These are phyloP conservation scores for Geotrichum phurueaensis DNA, from an alignment of 1,139 yeast genomes.

Conservation along the genomic window DNA sequence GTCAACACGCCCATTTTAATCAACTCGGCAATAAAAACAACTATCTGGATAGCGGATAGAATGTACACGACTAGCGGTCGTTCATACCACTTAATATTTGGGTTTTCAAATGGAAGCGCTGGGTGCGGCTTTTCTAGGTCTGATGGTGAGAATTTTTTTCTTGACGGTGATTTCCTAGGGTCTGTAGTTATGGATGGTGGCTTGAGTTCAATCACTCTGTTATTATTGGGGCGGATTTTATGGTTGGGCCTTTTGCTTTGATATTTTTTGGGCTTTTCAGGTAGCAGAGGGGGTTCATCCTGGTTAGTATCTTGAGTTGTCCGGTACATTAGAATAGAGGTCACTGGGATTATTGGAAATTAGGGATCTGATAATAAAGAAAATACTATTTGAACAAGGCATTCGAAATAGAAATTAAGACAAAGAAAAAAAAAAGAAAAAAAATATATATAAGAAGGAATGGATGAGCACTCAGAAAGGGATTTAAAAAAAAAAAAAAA, in stretches of 20 bases:
- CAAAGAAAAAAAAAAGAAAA: not conserved
- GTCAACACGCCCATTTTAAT: conserved; percentile 54
- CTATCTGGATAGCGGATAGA: conserved; percentile 44
- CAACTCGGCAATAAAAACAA: conserved; percentile 62
- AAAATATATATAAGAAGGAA: not conserved
- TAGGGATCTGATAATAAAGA: not conserved
- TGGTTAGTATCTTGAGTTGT: not conserved
- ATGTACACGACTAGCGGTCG: conserved; percentile 33
- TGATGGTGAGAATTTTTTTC: not conserved
- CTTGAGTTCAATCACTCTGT: not conserved
- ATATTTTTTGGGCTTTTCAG: conserved; percentile 14
- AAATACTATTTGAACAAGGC: not conserved
- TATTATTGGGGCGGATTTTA: not conserved
- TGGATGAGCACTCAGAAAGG: not conserved
- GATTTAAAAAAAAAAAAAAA: not conserved
- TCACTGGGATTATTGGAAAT: too few relatives aligned
- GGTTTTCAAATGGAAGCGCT: not conserved
- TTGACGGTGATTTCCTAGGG: not conserved
- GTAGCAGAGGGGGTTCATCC: not conserved
- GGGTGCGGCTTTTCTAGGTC: not conserved
- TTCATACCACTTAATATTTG: not conserved
- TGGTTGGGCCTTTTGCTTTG: not conserved
- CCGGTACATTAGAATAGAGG: not conserved
- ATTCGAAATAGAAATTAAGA: not conserved
- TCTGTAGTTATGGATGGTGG: not conserved